A percentile compares a stretch with the other conserved stretches of the same genome.
These are phyloP conservation scores for Acacia confusa DNA, from an alignment of 306 rosid species.

Conservation along the genomic window DNA sequence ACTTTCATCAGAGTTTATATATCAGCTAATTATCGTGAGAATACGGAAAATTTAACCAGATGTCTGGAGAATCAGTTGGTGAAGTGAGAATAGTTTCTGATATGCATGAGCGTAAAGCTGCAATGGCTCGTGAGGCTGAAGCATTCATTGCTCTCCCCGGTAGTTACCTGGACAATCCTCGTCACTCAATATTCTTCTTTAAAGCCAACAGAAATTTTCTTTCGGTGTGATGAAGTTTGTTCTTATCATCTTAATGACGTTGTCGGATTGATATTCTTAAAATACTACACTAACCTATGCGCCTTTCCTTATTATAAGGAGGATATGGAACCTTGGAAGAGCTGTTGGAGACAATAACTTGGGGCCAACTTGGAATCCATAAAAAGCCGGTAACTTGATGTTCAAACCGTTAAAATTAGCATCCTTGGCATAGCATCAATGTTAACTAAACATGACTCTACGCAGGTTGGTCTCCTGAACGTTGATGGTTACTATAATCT, in stretches of 20 bases:
- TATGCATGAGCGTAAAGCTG: constrained; percentile 81
- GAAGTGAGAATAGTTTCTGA: constrained; percentile 66
- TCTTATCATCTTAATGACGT: not conserved
- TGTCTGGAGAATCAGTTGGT: constrained; percentile 63
- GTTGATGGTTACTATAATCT: constrained; percentile 83
- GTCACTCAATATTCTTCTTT: not conserved
- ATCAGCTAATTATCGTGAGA: constrained; percentile 5
- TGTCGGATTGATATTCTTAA: not conserved
- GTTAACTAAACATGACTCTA: constrained; percentile 29
- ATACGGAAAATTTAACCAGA: constrained; percentile 42
- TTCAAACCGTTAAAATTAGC: constrained; percentile 10
- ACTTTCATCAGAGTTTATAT: constrained; percentile 1
- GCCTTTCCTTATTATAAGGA: constrained; percentile 44
- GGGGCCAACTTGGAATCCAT: constrained; percentile 94
- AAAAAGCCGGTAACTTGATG: constrained; percentile 59
- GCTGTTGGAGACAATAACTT: constrained; percentile 83
- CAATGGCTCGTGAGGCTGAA: constrained; percentile 68
- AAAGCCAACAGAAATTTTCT: constrained; percentile 8
- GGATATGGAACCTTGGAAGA: constrained; percentile 97
- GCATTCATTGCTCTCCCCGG: constrained; percentile 81
- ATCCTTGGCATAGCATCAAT: not conserved
- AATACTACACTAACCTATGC: not conserved
- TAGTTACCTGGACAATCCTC: constrained; percentile 24
- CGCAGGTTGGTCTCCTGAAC: constrained; percentile 82
- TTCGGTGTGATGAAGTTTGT: not conserved